phyloP scores from a whole-genome alignment of 2,329 filamentous ascomycete genomes.

The Scleromitrula shiraiana region DNA sequence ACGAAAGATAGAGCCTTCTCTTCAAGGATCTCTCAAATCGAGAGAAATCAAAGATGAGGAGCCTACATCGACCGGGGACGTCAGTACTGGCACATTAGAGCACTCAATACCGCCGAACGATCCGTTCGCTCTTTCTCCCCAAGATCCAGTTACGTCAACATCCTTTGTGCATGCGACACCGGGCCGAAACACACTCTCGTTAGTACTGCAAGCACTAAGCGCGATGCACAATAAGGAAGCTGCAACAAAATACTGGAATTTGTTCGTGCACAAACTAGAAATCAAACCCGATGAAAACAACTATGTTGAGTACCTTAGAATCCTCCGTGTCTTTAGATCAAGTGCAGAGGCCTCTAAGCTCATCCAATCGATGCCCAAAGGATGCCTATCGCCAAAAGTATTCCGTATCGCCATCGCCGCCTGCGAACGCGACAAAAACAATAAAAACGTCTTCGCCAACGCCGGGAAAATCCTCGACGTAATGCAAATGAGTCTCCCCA shows the following conservation, averaged over 20 bases:
- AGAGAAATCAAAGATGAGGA: background rate
- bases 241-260: constrained; percentile 72
- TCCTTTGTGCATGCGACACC: constrained; percentile 36
- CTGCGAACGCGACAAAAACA: constrained; percentile 70
- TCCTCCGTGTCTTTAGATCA: constrained; percentile 57
- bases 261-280: constrained; percentile 53
- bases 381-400: constrained; percentile 40
- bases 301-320: constrained; percentile 58
- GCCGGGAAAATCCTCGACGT: constrained; percentile 57
- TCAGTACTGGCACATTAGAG: background rate
- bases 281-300: constrained; percentile 66
- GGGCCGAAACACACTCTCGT: constrained; percentile 53
- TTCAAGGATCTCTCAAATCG: background rate
- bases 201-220: constrained; percentile 58
- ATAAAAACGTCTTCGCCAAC: constrained; percentile 57
- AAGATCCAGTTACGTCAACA: background rate
- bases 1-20: constrained; percentile 2
- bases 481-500: constrained; percentile 42
- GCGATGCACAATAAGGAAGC: constrained; percentile 50
- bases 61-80: background rate
- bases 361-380: constrained; percentile 46
- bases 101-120: background rate
- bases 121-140: background rate
- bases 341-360: constrained; percentile 53
- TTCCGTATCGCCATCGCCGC: constrained; percentile 67